A percentile compares a stretch with the other conserved stretches of the same genome.
phyloP scores from a whole-genome alignment of 2,329 filamentous ascomycete species.

The Leptographium lundbergii region DNA sequence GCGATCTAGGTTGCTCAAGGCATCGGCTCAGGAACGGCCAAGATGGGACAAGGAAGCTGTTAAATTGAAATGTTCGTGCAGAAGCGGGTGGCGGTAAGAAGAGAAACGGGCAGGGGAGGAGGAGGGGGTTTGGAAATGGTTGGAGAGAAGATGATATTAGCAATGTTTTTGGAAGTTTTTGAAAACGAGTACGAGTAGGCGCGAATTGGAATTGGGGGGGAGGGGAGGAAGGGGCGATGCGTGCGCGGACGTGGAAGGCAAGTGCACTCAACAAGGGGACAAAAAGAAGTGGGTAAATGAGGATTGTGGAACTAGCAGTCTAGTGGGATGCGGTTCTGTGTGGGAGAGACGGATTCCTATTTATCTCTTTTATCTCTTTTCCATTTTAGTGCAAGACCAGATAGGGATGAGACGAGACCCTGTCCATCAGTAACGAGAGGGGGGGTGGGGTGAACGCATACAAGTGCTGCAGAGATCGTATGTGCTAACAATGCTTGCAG shows the following conservation, averaged over 20 bases:
- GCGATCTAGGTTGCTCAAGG: slow-evolving; percentile 1
- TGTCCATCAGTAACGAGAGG: neutral
- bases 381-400: neutral
- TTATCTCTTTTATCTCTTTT: neutral
- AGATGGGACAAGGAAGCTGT: neutral
- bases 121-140: neutral
- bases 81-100: neutral
- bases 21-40: neutral
- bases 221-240: neutral
- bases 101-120: neutral
- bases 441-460: neutral
- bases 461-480: neutral
- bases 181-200: neutral
- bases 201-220: slow-evolving; percentile 3
- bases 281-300: neutral
- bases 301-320: neutral
- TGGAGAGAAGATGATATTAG: neutral
- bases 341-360: neutral
- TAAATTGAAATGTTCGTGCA: neutral
- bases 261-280: neutral
- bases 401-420: slow-evolving; percentile 6
- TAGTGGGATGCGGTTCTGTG: slow-evolving; percentile 1
- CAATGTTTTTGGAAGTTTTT: neutral
- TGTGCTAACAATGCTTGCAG: neutral
- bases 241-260: neutral